Evolutionary conservation across 805 yeast species (phyloP).

Genomic region (Saccharomycopsis capsularis): DNA sequence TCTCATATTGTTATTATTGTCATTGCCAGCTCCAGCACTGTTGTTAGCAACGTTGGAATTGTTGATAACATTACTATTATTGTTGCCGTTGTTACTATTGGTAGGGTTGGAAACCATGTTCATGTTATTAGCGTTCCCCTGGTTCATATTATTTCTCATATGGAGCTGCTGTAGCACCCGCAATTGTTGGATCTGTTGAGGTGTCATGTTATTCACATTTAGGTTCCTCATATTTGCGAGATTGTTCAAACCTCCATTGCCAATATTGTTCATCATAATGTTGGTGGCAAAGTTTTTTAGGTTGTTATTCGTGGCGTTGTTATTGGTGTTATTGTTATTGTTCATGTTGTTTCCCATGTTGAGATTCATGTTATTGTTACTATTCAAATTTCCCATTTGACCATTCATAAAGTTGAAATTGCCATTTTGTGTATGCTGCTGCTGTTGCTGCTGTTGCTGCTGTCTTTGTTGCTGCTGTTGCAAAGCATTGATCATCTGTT

Average conservation of each 20-base stretch:
- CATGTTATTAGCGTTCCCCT: background rate
- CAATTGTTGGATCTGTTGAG: slow-evolving; percentile 7
- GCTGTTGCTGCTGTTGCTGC: no score
- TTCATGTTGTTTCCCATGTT: background rate
- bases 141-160: background rate
- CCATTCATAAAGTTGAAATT: no score
- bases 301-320: background rate
- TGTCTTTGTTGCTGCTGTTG: background rate
- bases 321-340: background rate
- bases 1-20: background rate
- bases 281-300: background rate
- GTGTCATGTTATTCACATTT: background rate
- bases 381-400: slow-evolving; percentile 8
- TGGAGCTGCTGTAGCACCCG: background rate
- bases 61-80: slow-evolving; percentile 3
- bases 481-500: background rate
- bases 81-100: background rate
- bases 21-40: background rate
- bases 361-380: background rate
- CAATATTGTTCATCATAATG: background rate
- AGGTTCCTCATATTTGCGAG: background rate
- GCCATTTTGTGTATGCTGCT: no score
- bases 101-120: background rate
- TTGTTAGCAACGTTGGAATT: background rate
- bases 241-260: background rate